A percentile compares a stretch with the other conserved stretches of the same genome.
Conservation (phyloP, 768 basidiomycete genomes). For the Tubosaeta brunneosetosa region DNA sequence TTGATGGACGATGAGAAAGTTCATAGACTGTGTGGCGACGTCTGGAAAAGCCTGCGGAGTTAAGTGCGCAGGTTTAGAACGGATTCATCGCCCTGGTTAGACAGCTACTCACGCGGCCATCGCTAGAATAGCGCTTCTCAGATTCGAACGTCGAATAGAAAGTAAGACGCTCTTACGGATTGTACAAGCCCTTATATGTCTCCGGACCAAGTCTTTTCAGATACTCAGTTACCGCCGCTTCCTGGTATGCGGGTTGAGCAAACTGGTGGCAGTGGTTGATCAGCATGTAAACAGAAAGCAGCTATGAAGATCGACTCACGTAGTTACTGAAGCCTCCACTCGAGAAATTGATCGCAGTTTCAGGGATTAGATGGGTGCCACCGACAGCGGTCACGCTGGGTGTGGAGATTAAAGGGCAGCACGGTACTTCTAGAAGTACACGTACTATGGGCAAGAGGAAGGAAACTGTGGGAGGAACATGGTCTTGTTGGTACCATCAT, state of each 20-base stretch:
- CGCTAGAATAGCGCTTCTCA: constrained; percentile 24
- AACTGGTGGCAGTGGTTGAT: constrained; percentile 35
- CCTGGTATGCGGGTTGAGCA: constrained; percentile 50
- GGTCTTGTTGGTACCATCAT: constrained; percentile 53
- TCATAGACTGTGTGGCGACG: constrained; percentile 53
- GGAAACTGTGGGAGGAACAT: constrained; percentile 61
- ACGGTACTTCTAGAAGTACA: background rate
- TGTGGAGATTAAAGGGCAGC: background rate
- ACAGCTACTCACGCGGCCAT: constrained; percentile 45
- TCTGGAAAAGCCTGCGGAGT: constrained; percentile 52
- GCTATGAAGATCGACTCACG: constrained; percentile 30
- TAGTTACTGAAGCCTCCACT: constrained; percentile 74
- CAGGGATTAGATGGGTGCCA: constrained; percentile 56
- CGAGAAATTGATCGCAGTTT: constrained; percentile 56
- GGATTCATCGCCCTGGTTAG: background rate
- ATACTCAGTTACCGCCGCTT: constrained; percentile 39
- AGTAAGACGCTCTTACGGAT: constrained; percentile 37
- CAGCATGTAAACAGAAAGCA: constrained; percentile 2
- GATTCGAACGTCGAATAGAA: background rate
- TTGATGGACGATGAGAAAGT: constrained; percentile 44
- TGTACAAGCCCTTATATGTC: constrained; percentile 57
- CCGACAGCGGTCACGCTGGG: constrained; percentile 71
- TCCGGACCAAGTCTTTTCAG: constrained; percentile 42
- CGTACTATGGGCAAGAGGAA: constrained; percentile 53
- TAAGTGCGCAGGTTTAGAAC: background rate